Evolutionary conservation across 306 rosid species (phyloP), one percentile per base, ranked within the genome.

Genomic region (Vachellia collinsii): DNA sequence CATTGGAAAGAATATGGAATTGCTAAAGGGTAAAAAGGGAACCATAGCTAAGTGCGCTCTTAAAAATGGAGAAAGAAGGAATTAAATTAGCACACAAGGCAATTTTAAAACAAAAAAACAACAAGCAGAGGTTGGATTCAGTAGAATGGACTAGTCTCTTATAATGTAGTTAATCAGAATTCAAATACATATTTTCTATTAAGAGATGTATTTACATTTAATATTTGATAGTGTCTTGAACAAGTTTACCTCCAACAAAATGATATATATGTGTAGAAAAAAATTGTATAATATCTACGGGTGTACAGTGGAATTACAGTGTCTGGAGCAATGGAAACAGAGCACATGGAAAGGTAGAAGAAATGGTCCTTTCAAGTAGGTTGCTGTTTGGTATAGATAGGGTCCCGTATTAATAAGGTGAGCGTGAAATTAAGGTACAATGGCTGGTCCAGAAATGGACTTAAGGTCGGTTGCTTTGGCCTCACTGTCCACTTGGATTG

Each of bases 291-390:
- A 54, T 62, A 53, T 78, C 42, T 36, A n/a, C 38, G 69, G 42
- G 42, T 25, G 59, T 70, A 79, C 47, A 77, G 85, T 83, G 84
- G 71, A 53, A 29, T n/a, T 39, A 14, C 65, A 20, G 47, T 88
- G 90, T 86, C 84, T 34, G 75, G 47, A 76, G 42, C 48, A 53
- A 80, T 37, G 65, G 83, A 72, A 77, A 65, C 83, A 80, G 19
- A 50, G 79, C 86, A 83, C 79, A 84, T 79, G 94, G 59, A 61
- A 74, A 80, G 72, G 34, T n/a, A 54, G 29, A 19, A 54, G 29
- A 22, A 56, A 41, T 79, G 86, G 89, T 83, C 89, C 77, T 53
- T 65, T 38, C 47, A 66, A 53, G 44, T 34, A 42, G 76, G 56
- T 34, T 70, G 79, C 79, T 53, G 74, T 70, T 53, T 34, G 14